Conservation (phyloP, 148 eudicot species). For the Pharnaceum exiguum region DNA sequence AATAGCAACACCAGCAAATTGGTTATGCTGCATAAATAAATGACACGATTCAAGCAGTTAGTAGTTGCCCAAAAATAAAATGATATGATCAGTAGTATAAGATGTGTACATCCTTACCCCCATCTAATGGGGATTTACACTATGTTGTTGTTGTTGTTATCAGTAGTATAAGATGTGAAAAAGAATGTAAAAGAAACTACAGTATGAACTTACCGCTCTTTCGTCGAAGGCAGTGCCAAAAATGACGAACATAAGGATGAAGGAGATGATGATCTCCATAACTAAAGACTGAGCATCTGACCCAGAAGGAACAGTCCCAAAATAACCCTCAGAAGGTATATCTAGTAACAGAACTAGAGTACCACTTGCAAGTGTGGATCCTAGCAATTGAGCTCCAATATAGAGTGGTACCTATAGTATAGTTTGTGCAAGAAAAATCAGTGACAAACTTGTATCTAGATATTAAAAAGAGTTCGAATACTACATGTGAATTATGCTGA, state of each 20-base stretch:
- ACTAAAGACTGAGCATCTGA: slow-evolving; percentile 37
- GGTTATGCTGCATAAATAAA: slow-evolving; percentile 38
- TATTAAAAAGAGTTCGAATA: too few species aligned
- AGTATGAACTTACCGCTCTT: slow-evolving; percentile 35
- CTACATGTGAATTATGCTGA: too few species aligned
- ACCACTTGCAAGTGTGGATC: slow-evolving; percentile 48
- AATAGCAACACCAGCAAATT: slow-evolving; percentile 58
- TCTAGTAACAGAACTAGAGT: slow-evolving; percentile 41
- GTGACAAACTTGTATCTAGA: too few species aligned
- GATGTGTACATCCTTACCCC: too few species aligned
- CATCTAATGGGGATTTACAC: too few species aligned
- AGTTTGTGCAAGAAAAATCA: too few species aligned
- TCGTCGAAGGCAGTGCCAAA: slow-evolving; percentile 62
- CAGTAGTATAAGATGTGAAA: neutral
- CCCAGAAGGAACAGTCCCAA: slow-evolving; percentile 54
- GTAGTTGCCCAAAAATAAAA: too few species aligned
- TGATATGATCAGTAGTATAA: too few species aligned
- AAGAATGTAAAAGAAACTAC: neutral
- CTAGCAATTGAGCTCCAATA: slow-evolving; percentile 43
- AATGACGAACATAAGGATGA: slow-evolving; percentile 61
- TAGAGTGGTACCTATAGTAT: slow-evolving; percentile 51
- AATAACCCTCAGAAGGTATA: slow-evolving; percentile 22
- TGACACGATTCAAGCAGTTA: too few species aligned
- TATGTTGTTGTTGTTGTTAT: too few species aligned
- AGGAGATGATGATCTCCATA: slow-evolving; percentile 45